These are phyloP conservation scores for Diaporthe amygdali DNA, from an alignment of 2,329 filamentous ascomycete species.

Conservation along the genomic window DNA sequence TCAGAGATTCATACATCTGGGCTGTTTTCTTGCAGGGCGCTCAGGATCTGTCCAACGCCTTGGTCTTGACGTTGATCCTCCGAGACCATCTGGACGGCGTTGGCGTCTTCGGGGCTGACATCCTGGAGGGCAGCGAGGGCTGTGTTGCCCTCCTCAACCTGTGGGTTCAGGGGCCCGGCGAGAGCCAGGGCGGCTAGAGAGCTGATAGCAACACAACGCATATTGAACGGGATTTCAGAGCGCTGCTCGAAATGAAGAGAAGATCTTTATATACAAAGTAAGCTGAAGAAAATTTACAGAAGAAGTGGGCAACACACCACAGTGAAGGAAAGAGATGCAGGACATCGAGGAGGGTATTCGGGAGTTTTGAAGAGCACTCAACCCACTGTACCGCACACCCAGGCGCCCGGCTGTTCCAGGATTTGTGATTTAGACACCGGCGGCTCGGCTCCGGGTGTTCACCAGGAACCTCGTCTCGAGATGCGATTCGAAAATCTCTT, in stretches of 20 bases:
- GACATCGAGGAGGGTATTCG: background rate
- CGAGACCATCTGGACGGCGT: slow-evolving; percentile 17
- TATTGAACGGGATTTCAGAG: background rate
- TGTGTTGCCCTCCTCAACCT: background rate
- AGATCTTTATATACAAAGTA: background rate
- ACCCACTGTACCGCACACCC: too few relatives aligned
- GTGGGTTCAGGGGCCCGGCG: background rate
- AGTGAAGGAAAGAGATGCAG: background rate
- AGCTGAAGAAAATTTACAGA: background rate
- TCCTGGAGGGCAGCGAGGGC: slow-evolving; percentile 3
- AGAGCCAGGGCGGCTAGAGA: background rate
- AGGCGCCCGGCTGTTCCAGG: background rate
- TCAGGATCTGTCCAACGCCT: background rate
- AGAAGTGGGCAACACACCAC: background rate
- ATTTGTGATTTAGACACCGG: background rate
- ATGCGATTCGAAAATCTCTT: background rate
- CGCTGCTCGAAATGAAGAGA: background rate
- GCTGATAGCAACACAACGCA: background rate
- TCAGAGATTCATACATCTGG: background rate
- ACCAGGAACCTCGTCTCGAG: background rate
- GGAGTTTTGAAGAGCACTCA: background rate
- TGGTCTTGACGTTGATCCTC: slow-evolving; percentile 3
- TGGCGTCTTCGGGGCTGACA: slow-evolving; percentile 12
- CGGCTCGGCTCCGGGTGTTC: background rate
- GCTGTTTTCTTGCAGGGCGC: slow-evolving; percentile 10